Percentiles rank a stretch among this genome's conserved stretches.
Conservation (phyloP, 495 filamentous ascomycete species). For the Hypomontagnella monticulosa region DNA sequence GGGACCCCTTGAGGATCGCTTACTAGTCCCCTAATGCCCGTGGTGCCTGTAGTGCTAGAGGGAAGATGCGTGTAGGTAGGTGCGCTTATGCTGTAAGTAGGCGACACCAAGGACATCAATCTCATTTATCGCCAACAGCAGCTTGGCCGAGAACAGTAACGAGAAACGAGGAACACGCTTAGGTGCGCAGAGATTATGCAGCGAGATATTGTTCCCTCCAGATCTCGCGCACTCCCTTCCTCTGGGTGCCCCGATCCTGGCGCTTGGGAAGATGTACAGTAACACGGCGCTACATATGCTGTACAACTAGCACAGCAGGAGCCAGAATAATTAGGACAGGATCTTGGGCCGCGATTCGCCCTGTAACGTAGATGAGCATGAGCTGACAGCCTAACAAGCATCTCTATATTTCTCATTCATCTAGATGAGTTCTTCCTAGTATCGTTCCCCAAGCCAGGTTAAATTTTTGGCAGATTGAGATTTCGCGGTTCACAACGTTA, state of each 20-base stretch:
- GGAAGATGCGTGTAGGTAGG: slow-evolving; percentile 37
- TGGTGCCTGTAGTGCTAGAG: slow-evolving; percentile 6
- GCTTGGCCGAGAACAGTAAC: slow-evolving; percentile 47
- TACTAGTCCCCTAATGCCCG: slow-evolving; percentile 1
- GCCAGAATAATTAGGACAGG: slow-evolving; percentile 33
- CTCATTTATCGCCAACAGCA: slow-evolving; percentile 40
- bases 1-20: slow-evolving; percentile 9
- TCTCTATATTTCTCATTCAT: slow-evolving; percentile 1
- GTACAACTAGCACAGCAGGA: slow-evolving; percentile 43
- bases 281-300: slow-evolving; percentile 42
- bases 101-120: slow-evolving; percentile 34
- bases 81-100: slow-evolving; percentile 35
- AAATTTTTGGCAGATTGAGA: slow-evolving; percentile 8
- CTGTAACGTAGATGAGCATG: slow-evolving; percentile 22
- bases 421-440: slow-evolving; percentile 9
- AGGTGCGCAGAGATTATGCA: slow-evolving; percentile 50
- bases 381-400: slow-evolving; percentile 24
- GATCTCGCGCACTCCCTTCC: slow-evolving; percentile 46
- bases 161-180: slow-evolving; percentile 47
- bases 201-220: slow-evolving; percentile 44
- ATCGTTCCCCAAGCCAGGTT: slow-evolving; percentile 16
- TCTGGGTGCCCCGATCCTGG: slow-evolving; percentile 43
- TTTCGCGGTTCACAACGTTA: slow-evolving; percentile 25
- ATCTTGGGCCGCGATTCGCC: slow-evolving; percentile 32
- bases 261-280: slow-evolving; percentile 42